Evolutionary conservation across 805 yeast species (phyloP).

Genomic region (Myxozyma melibiosi): DNA sequence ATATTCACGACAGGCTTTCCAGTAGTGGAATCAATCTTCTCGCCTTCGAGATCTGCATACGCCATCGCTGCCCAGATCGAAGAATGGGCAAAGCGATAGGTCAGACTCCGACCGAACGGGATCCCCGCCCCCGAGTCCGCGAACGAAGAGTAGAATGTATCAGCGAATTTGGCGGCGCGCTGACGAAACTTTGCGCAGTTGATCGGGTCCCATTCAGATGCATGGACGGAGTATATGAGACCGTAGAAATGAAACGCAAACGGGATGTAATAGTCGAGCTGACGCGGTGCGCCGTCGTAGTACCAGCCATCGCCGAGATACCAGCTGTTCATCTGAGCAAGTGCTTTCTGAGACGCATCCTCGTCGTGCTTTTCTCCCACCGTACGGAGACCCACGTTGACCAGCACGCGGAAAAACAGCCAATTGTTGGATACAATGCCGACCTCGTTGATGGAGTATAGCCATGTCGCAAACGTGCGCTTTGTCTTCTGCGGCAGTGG

Average conservation of each 20-base stretch:
- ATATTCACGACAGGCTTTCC: slow-evolving; percentile 33
- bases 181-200: slow-evolving; percentile 29
- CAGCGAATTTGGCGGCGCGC: slow-evolving; percentile 38
- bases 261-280: slow-evolving; percentile 42
- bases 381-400: slow-evolving; percentile 39
- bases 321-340: slow-evolving; percentile 36
- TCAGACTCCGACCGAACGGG: slow-evolving; percentile 39
- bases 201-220: slow-evolving; percentile 27
- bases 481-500: slow-evolving; percentile 36
- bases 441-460: slow-evolving; percentile 33
- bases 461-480: slow-evolving; percentile 33
- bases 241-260: slow-evolving; percentile 43
- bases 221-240: slow-evolving; percentile 35
- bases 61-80: slow-evolving; percentile 37
- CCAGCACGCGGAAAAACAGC: slow-evolving; percentile 41
- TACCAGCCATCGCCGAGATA: slow-evolving; percentile 43
- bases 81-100: slow-evolving; percentile 37
- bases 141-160: slow-evolving; percentile 37
- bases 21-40: slow-evolving; percentile 21
- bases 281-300: slow-evolving; percentile 38
- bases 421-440: slow-evolving; percentile 38
- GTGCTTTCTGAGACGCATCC: slow-evolving; percentile 26
- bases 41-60: slow-evolving; percentile 24
- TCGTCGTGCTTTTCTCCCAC: slow-evolving; percentile 35
- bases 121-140: slow-evolving; percentile 33